Percentiles rank a stretch among this genome's conserved stretches.
These are phyloP conservation scores for Eimeria maxima DNA, from an alignment of 169 alveolate genomes.

Conservation along the genomic window DNA sequence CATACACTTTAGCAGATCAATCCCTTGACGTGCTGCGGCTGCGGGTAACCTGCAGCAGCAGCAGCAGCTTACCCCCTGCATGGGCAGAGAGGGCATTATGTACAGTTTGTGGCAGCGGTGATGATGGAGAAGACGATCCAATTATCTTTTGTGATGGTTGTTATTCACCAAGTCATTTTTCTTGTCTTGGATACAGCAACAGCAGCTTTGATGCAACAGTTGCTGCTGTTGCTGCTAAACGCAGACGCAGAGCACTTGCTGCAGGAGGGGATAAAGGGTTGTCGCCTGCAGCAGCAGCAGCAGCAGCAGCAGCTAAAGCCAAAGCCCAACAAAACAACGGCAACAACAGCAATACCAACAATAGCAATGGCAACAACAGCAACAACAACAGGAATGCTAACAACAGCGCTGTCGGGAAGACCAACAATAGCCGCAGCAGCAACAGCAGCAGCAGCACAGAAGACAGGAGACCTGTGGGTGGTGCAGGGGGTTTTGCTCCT, in stretches of 20 bases:
- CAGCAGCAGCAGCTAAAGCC: neutral
- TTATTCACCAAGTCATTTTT: conserved; percentile 36
- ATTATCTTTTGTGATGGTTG: conserved; percentile 71
- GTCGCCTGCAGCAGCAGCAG: conserved; percentile 21
- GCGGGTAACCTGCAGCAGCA: conserved; percentile 53
- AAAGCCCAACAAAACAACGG: neutral
- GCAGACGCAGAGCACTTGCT: neutral
- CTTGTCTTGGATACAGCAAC: conserved; percentile 37
- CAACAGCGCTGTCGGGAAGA: no score
- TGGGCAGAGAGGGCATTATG: conserved; percentile 72
- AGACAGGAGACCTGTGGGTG: conserved; percentile 53
- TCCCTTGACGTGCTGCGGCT: conserved; percentile 44
- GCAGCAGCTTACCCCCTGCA: no score
- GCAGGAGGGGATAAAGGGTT: conserved; percentile 18
- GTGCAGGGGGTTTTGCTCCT: no score
- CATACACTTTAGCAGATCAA: conserved; percentile 61
- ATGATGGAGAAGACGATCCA: conserved; percentile 68
- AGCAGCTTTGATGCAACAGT: conserved; percentile 54
- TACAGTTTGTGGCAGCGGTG: conserved; percentile 68
- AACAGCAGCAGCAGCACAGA: neutral
- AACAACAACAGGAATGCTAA: neutral
- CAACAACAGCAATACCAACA: neutral
- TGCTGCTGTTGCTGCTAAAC: neutral
- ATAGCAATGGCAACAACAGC: conserved; percentile 19
- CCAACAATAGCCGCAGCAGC: conserved; percentile 25